Base-by-base conservation (phyloP, 768 basidiomycete genomes). In the Fomitopsis pulvina region DNA sequence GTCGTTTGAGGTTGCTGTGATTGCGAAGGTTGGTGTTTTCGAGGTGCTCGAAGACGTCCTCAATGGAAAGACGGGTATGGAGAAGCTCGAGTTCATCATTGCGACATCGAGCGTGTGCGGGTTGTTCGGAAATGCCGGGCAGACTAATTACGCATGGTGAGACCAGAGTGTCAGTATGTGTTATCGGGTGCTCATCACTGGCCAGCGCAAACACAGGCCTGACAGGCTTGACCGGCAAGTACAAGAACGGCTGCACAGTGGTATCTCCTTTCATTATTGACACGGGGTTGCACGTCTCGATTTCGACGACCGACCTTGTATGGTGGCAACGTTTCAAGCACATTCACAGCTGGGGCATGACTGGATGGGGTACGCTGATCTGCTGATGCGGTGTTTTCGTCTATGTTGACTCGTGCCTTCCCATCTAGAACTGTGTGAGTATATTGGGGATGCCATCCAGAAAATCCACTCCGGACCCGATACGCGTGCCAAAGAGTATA, bases 361-460 rank as follows among this genome's bases (percentile, higher is more conserved):
- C 52, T 9, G 34, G 37, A 11, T 26, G 25, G 28, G 52, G 52
- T 53, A 38, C 12, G 52, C 26, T n/a, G n/a, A n/a, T n/a, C n/a
- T n/a, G n/a, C n/a, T n/a, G n/a, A n/a, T n/a, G n/a, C n/a, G n/a
- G n/a, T n/a, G n/a, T n/a, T n/a, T n/a, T n/a, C n/a, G n/a, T 11
- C 10, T 9, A 45, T 28, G 43, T 16, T 34, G 9, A 24, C 24
- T 28, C 4, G 12, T 26, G 34, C 7, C 34, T 37, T 16, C 16
- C 7, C 27, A 21, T 27, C 7, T 29, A 58, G 60, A 67, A 41
- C 59, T 66, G 38, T 67, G 62, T 44, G 53, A 57, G 24, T 68
- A 60, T 53, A 54, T 68, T 25, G 63, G 60, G 38, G 63, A 72
- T 42, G 69, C 65, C 8, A 60, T 72, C 24, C 48, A 22, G 9